Conservation (phyloP, 1,139 yeast genomes). For the Candida mesenterica region DNA sequence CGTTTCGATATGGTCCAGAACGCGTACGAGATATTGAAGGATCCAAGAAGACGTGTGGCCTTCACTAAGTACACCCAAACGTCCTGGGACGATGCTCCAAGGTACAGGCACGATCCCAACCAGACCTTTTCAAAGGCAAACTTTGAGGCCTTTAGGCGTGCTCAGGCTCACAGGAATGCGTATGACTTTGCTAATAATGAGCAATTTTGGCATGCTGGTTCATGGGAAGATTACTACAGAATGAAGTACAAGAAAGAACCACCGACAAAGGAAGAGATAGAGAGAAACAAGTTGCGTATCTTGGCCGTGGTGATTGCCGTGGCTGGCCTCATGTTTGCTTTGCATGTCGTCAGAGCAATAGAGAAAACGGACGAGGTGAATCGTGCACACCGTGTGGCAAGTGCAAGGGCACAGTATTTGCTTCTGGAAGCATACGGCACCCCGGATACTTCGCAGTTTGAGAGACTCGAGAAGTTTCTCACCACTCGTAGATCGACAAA, state of each 20-base stretch:
- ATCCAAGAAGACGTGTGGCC: constrained; percentile 46
- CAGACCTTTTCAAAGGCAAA: constrained; percentile 13
- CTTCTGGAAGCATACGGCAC: constrained; percentile 1
- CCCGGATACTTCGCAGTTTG: constrained; percentile 44
- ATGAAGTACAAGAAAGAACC: constrained; percentile 39
- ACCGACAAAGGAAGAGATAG: constrained; percentile 43
- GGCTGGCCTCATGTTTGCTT: constrained; percentile 36
- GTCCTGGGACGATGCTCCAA: constrained; percentile 22
- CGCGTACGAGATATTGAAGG: constrained; percentile 71
- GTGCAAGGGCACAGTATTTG: constrained; percentile 45
- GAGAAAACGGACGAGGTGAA: constrained; percentile 40
- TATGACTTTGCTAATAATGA: constrained; percentile 39
- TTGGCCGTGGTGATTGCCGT: constrained; percentile 43
- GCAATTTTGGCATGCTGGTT: constrained; percentile 63
- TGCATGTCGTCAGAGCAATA: constrained; percentile 47
- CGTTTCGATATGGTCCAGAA: constrained; percentile 70
- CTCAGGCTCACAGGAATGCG: constrained; percentile 36
- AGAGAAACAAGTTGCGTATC: constrained; percentile 47
- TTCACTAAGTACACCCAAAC: constrained; percentile 28
- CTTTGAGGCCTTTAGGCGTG: constrained; percentile 33
- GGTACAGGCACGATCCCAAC: constrained; percentile 10
- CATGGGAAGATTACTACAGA: constrained; percentile 66
- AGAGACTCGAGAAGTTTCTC: constrained; percentile 57
- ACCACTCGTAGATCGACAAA: constrained; percentile 52
- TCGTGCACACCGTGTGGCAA: constrained; percentile 46